Conservation (phyloP, 2,329 filamentous ascomycete species). For the Hypoxylon sp. region DNA sequence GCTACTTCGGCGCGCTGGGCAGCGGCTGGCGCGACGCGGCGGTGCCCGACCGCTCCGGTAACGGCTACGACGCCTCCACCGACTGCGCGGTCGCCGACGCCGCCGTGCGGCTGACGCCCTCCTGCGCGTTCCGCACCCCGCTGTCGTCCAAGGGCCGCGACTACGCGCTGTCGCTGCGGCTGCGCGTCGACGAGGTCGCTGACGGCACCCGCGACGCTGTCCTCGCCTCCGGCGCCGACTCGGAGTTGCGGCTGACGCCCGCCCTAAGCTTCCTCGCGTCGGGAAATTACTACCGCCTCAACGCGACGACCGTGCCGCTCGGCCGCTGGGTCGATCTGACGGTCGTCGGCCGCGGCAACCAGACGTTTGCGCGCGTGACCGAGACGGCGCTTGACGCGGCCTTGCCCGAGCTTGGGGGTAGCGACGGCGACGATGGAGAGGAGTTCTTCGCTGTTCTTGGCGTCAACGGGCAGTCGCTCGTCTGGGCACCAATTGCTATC, state of each 20-base stretch:
- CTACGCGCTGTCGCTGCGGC: slow-evolving; percentile 60
- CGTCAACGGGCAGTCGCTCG: slow-evolving; percentile 51
- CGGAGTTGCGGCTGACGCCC: slow-evolving; percentile 51
- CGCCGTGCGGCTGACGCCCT: slow-evolving; percentile 44
- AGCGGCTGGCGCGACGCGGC: slow-evolving; percentile 18
- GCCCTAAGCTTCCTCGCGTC: slow-evolving; percentile 48
- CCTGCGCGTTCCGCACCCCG: slow-evolving; percentile 56
- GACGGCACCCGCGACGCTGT: slow-evolving; percentile 49
- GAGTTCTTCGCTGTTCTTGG: slow-evolving; percentile 55
- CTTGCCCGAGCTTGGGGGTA: slow-evolving; percentile 14
- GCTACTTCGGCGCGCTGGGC: slow-evolving; percentile 1
- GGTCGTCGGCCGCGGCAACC: slow-evolving; percentile 44
- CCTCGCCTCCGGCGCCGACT: slow-evolving; percentile 54
- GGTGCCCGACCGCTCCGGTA: slow-evolving; percentile 49
- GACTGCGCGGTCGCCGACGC: slow-evolving; percentile 46
- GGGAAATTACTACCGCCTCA: slow-evolving; percentile 49
- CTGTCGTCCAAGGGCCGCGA: slow-evolving; percentile 62
- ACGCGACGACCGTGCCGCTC: slow-evolving; percentile 45
- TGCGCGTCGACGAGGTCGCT: slow-evolving; percentile 45
- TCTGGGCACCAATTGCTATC: slow-evolving; percentile 54
- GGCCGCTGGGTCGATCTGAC: slow-evolving; percentile 43
- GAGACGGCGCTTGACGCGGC: slow-evolving; percentile 13
- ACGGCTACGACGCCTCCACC: slow-evolving; percentile 51
- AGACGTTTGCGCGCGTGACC: slow-evolving; percentile 44
- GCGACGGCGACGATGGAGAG: slow-evolving; percentile 43